These are phyloP conservation scores for Plantago elongata DNA, from an alignment of 257 asterid species.

Conservation along the genomic window DNA sequence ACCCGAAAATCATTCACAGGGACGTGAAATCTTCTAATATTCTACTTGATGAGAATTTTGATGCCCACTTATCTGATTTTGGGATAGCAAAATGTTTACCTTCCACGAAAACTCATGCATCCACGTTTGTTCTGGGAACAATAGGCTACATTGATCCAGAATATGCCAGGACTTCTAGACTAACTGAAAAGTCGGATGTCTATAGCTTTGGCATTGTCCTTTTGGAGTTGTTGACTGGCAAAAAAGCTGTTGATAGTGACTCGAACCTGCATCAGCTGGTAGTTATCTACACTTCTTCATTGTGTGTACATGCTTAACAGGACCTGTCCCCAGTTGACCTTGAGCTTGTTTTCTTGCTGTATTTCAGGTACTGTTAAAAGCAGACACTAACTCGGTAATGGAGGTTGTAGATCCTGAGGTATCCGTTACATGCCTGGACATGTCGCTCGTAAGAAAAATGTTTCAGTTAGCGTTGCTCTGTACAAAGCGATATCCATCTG, in stretches of 20 bases:
- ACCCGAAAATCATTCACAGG: conserved; percentile 80
- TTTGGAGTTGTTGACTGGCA: conserved; percentile 89
- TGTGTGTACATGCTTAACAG: not conserved
- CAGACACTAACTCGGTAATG: conserved; percentile 79
- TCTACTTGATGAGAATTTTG: conserved; percentile 76
- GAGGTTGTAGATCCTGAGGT: conserved; percentile 93
- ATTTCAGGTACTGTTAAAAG: conserved; percentile 68
- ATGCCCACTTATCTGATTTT: conserved; percentile 90
- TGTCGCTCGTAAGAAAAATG: conserved; percentile 57
- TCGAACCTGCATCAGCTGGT: conserved; percentile 91
- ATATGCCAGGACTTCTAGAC: conserved; percentile 85
- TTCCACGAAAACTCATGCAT: conserved; percentile 69
- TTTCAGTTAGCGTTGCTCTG: conserved; percentile 89
- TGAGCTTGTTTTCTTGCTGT: not conserved
- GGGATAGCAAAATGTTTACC: conserved; percentile 82
- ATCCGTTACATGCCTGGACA: conserved; percentile 75
- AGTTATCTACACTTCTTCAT: conserved; percentile 7
- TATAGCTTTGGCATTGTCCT: conserved; percentile 95
- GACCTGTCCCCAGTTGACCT: too few relatives aligned
- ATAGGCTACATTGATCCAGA: conserved; percentile 98
- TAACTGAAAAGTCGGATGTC: conserved; percentile 89
- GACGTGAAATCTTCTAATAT: conserved; percentile 94
- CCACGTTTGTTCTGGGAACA: conserved; percentile 89
- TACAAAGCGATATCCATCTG: conserved; percentile 61
- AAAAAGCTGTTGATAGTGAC: conserved; percentile 79